These are phyloP conservation scores for Aspergillus hiratsukae DNA, from an alignment of 2,329 filamentous ascomycete genomes.

Conservation along the genomic window DNA sequence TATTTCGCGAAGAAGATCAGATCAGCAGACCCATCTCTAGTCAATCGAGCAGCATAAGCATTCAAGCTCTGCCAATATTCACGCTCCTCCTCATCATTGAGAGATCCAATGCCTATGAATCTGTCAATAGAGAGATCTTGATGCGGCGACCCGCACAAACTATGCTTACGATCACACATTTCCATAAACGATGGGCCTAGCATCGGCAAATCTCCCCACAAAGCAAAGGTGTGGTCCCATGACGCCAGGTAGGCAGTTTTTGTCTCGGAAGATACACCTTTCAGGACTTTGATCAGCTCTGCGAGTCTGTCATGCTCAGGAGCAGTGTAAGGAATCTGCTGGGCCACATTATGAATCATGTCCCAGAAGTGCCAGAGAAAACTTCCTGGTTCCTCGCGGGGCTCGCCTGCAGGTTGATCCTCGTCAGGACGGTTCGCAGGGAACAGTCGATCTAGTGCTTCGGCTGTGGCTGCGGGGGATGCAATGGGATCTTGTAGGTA, in stretches of 20 bases:
- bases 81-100: neutral
- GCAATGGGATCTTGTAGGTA: neutral
- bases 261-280: neutral
- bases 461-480: neutral
- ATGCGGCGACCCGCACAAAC: neutral
- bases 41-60: neutral
- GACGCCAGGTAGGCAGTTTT: neutral
- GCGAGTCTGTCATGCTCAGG: neutral
- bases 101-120: neutral
- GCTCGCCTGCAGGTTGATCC: neutral
- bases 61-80: neutral
- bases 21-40: neutral
- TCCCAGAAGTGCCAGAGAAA: neutral
- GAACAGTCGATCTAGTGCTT: neutral
- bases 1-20: neutral
- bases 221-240: neutral
- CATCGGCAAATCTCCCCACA: constrained; percentile 1
- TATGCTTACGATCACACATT: neutral
- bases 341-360: neutral
- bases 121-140: neutral
- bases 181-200: neutral
- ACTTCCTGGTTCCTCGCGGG: neutral
- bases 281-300: neutral
- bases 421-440: neutral
- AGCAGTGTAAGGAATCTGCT: neutral